These are phyloP conservation scores for Fomitopsis palustris DNA, from an alignment of 1,284 basidiomycete species.

Conservation along the genomic window DNA sequence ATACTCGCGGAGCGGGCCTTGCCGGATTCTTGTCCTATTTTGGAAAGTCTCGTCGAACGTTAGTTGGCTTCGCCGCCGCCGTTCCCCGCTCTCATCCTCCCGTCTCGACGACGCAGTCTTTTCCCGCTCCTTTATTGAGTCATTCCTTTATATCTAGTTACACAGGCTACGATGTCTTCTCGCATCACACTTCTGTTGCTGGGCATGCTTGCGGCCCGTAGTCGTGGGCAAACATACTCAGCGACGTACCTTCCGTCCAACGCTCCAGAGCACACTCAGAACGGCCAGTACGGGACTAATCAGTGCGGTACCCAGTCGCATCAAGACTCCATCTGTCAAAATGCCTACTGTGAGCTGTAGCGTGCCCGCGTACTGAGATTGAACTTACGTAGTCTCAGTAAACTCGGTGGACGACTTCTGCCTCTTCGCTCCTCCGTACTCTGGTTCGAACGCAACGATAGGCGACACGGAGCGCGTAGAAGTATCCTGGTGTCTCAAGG, in stretches of 20 bases:
- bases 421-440: slow-evolving; percentile 51
- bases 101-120: neutral
- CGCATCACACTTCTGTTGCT: slow-evolving; percentile 9
- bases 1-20: neutral
- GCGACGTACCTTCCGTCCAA: slow-evolving; percentile 39
- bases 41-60: neutral
- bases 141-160: slow-evolving; percentile 1
- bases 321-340: slow-evolving; percentile 64
- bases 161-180: slow-evolving; percentile 13
- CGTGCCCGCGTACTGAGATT: neutral
- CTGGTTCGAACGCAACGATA: slow-evolving; percentile 50
- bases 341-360: slow-evolving; percentile 48
- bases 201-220: slow-evolving; percentile 14
- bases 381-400: slow-evolving; percentile 32
- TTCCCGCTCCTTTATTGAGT: neutral
- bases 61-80: neutral
- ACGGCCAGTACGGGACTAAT: slow-evolving; percentile 65
- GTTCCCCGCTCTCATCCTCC: neutral
- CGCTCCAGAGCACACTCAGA: slow-evolving; percentile 47
- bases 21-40: neutral
- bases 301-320: slow-evolving; percentile 55
- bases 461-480: slow-evolving; percentile 61
- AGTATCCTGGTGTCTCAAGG: slow-evolving; percentile 69
- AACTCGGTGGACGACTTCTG: slow-evolving; percentile 65
- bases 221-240: slow-evolving; percentile 32